A percentile compares a stretch with the other conserved stretches of the same genome.
Evolutionary conservation across 768 basidiomycete genomes (phyloP).

Genomic region (Boletus pseudo-olivaceus): DNA sequence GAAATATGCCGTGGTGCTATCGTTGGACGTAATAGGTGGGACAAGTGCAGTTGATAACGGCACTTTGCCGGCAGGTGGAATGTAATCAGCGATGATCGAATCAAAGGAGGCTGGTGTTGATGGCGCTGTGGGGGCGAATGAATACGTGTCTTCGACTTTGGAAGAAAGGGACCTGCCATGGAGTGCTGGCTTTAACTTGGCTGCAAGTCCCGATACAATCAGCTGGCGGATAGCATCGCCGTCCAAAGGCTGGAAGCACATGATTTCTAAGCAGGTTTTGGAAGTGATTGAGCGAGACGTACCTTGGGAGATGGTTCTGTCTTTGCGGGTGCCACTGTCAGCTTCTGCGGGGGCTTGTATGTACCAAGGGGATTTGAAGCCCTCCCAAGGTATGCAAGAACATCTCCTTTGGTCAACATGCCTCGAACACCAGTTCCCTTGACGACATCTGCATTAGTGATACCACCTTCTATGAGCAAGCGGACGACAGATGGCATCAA

Average conservation of each 20-base stretch:
- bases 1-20: slow-evolving; percentile 36
- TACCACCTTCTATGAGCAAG: slow-evolving; percentile 55
- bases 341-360: slow-evolving; percentile 47
- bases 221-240: slow-evolving; percentile 61
- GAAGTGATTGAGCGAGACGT: slow-evolving; percentile 1
- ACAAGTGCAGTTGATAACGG: slow-evolving; percentile 1
- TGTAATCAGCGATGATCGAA: slow-evolving; percentile 71
- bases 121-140: slow-evolving; percentile 33
- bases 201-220: slow-evolving; percentile 58
- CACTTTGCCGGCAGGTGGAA: slow-evolving; percentile 38
- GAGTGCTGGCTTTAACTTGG: slow-evolving; percentile 49
- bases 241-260: slow-evolving; percentile 46
- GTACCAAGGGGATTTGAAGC: slow-evolving; percentile 76
- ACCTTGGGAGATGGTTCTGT: slow-evolving; percentile 39
- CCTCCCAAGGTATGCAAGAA: slow-evolving; percentile 81
- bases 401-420: slow-evolving; percentile 96
- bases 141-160: neutral
- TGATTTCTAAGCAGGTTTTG: neutral
- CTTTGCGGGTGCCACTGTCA: slow-evolving; percentile 30
- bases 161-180: slow-evolving; percentile 35
- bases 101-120: slow-evolving; percentile 57
- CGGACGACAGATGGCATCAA: slow-evolving; percentile 91
- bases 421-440: slow-evolving; percentile 88
- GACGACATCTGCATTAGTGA: slow-evolving; percentile 62
- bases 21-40: slow-evolving; percentile 19